phyloP scores from a whole-genome alignment of 331 rosid species.

The Dryas integrifolia region DNA sequence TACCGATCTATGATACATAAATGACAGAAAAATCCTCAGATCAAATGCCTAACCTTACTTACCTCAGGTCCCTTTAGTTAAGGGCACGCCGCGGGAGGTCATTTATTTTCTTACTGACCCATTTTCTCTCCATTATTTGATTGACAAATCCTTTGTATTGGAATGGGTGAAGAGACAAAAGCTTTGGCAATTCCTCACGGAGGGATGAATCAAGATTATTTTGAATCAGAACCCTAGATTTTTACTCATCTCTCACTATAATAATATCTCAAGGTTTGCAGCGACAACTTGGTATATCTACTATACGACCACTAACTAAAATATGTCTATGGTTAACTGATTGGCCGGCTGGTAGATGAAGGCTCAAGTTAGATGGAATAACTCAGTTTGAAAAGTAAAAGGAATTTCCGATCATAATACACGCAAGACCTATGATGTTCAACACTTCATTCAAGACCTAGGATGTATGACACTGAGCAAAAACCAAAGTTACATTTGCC shows the following conservation, averaged over 20 bases:
- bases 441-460: not conserved
- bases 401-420: not conserved
- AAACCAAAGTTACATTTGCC: not conserved
- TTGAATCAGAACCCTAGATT: not conserved
- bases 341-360: not conserved
- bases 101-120: not conserved
- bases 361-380: not conserved
- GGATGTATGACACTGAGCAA: not conserved
- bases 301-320: conserved; percentile 1
- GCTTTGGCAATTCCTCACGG: not conserved
- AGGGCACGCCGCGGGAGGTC: not conserved
- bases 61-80: too few species aligned
- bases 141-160: conserved; percentile 8
- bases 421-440: not conserved
- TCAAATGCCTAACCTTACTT: too few species aligned
- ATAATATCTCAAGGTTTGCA: not conserved
- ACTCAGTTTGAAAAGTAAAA: not conserved
- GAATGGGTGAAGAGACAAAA: conserved; percentile 1
- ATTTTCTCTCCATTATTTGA: conserved; percentile 10
- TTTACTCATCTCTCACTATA: not conserved
- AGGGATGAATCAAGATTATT: conserved; percentile 8
- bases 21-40: too few species aligned
- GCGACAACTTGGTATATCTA: not conserved
- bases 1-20: too few species aligned
- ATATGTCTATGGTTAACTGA: not conserved